Conservation (phyloP, 179 eudicot species). For the Actinidia arguta region DNA sequence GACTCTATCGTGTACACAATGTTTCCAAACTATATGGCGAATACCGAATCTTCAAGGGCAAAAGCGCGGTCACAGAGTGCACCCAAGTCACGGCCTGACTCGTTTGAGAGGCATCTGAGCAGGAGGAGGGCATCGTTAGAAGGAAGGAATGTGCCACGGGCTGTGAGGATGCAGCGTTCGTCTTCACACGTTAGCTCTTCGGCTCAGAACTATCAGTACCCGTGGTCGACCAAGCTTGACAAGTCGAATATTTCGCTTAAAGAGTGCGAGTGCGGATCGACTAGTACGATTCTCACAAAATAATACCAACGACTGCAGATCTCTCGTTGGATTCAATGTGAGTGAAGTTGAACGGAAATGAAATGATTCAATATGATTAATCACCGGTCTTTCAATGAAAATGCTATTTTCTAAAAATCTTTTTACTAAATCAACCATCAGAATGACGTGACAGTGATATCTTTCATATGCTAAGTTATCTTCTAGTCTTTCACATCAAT, state of each 20-base stretch:
- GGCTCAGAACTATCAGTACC: conserved; percentile 66
- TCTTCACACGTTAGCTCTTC: conserved; percentile 79
- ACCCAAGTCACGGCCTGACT: conserved; percentile 86
- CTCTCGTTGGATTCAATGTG: conserved; percentile 74
- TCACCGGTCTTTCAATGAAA: too few relatives aligned
- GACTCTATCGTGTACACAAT: conserved; percentile 55
- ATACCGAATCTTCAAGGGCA: conserved; percentile 86
- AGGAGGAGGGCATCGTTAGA: conserved; percentile 72
- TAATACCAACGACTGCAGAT: conserved; percentile 65
- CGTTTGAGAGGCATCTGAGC: conserved; percentile 66
- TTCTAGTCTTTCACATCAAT: not conserved
- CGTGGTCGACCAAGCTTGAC: conserved; percentile 84
- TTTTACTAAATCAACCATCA: not conserved
- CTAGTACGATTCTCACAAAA: conserved; percentile 69
- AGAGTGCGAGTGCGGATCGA: conserved; percentile 93
- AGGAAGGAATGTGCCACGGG: conserved; percentile 82
- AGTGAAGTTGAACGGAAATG: conserved; percentile 29
- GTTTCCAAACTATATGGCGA: conserved; percentile 92
- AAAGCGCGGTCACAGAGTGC: conserved; percentile 93
- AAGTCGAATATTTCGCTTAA: conserved; percentile 70
- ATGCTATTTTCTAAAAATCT: not conserved
- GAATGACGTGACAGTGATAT: not conserved
- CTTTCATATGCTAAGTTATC: not conserved
- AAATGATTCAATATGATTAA: too few relatives aligned
- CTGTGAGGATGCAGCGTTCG: conserved; percentile 86